Evolutionary conservation across 208 protist species (phyloP).

Genomic region (Endotrypanum monterogeii): DNA sequence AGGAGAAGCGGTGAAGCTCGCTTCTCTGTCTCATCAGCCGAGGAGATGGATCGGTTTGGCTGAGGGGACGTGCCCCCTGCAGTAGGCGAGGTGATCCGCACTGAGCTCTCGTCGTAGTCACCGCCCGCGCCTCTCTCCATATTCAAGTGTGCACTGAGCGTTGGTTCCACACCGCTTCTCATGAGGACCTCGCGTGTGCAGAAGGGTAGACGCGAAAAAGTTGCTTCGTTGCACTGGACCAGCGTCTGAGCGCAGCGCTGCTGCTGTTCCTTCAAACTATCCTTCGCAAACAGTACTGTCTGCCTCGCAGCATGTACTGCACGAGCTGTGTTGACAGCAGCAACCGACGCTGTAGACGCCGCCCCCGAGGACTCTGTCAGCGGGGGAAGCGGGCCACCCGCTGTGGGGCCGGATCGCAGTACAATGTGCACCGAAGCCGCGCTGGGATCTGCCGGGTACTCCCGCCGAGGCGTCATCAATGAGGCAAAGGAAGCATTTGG

Average conservation of each 20-base stretch:
- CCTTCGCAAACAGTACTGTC: slow-evolving; percentile 18
- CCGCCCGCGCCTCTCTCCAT: not conserved
- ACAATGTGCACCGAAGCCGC: not conserved
- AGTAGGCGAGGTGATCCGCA: not conserved
- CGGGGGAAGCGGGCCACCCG: not conserved
- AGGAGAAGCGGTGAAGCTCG: not conserved
- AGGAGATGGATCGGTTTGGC: not conserved
- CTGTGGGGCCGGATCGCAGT: not conserved
- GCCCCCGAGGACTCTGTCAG: not conserved
- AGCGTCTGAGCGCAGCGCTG: slow-evolving; percentile 18
- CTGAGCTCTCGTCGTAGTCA: not conserved
- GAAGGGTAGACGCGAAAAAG: slow-evolving; percentile 20
- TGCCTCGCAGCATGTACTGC: slow-evolving; percentile 17
- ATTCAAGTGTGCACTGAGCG: not conserved
- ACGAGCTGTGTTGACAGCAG: not conserved
- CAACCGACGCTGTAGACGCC: not conserved
- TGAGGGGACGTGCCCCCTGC: not conserved
- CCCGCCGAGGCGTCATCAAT: not conserved
- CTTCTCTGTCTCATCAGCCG: not conserved
- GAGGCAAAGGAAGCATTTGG: not conserved
- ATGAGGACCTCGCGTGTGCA: slow-evolving; percentile 8
- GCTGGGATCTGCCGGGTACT: not conserved
- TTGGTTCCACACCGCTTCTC: not conserved
- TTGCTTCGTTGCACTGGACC: slow-evolving; percentile 17
- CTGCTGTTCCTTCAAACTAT: slow-evolving; percentile 21